phyloP scores from a whole-genome alignment of 345 rosid genomes.

The Crucihimalaya himalaica region DNA sequence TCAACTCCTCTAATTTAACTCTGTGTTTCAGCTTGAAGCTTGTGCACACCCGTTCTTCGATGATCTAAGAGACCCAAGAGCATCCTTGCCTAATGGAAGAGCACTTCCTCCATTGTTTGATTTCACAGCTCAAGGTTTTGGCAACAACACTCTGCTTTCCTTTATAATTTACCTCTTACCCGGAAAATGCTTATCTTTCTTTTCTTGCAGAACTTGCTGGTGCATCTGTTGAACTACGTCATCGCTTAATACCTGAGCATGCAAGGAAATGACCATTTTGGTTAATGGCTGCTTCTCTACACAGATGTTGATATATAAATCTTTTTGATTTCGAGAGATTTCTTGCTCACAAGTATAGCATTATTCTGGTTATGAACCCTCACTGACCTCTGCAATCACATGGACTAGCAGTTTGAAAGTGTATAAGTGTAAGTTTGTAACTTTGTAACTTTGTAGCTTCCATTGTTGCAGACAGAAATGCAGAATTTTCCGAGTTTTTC shows the following conservation, averaged over 20 bases:
- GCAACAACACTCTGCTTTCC: neutral
- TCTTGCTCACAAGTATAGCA: constrained; percentile 29
- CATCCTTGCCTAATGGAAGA: constrained; percentile 84
- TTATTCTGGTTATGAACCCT: constrained; percentile 35
- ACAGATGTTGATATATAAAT: constrained; percentile 19
- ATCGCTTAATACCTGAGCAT: constrained; percentile 78
- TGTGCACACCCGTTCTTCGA: constrained; percentile 98
- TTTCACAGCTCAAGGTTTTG: constrained; percentile 95
- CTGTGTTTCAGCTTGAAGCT: constrained; percentile 85
- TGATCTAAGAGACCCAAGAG: constrained; percentile 77
- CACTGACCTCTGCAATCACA: constrained; percentile 29
- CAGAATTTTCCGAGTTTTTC: constrained; percentile 29
- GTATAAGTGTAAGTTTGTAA: constrained; percentile 31
- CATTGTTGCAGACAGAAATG: constrained; percentile 30
- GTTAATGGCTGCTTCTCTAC: constrained; percentile 6
- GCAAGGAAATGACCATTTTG: constrained; percentile 45
- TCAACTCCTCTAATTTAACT: neutral
- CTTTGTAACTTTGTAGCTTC: constrained; percentile 34
- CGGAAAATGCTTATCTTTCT: constrained; percentile 3
- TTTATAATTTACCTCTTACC: neutral
- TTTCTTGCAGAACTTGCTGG: constrained; percentile 73
- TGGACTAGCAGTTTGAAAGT: constrained; percentile 28
- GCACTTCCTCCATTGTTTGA: constrained; percentile 83
- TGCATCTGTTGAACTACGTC: constrained; percentile 64
- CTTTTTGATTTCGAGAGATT: constrained; percentile 13